Percentiles rank a stretch among this genome's conserved stretches.
Conservation (phyloP, 73 alveolate genomes). For the Diophrys appendiculata region DNA sequence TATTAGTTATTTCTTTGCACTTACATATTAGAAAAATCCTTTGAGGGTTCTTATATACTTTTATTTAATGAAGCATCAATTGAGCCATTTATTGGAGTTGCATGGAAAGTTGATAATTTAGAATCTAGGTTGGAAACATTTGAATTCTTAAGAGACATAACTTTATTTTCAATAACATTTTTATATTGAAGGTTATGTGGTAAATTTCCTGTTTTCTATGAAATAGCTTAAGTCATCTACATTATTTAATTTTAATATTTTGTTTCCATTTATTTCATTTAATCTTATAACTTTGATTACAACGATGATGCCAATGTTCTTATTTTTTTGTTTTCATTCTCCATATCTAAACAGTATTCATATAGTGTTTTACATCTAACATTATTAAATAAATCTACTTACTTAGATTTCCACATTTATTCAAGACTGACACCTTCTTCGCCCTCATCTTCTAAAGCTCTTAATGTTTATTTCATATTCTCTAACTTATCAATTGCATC, state of each 20-base stretch:
- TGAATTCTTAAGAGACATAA: neutral
- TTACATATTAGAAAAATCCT: too few species aligned
- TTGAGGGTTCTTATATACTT: too few species aligned
- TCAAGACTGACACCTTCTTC: slow-evolving; percentile 4
- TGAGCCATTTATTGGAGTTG: neutral
- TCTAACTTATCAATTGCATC: slow-evolving; percentile 37
- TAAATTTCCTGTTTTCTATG: too few species aligned
- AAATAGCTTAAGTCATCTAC: too few species aligned
- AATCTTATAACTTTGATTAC: neutral
- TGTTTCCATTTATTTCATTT: neutral
- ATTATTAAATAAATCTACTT: neutral
- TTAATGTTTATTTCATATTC: slow-evolving; percentile 24
- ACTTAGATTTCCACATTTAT: slow-evolving; percentile 45
- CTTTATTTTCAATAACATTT: neutral
- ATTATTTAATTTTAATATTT: too few species aligned
- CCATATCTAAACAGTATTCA: slow-evolving; percentile 48
- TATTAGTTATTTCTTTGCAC: too few species aligned
- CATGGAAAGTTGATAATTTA: neutral
- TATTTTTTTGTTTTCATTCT: slow-evolving; percentile 32
- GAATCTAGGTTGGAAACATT: neutral
- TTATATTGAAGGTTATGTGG: too few species aligned
- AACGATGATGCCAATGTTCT: neutral
- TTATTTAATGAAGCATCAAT: neutral
- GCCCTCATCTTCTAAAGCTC: slow-evolving; percentile 52
- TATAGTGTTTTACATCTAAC: slow-evolving; percentile 43